Percentiles rank a stretch among this genome's conserved stretches.
phyloP scores from a whole-genome alignment of 2,329 filamentous ascomycete genomes.

The Graphiopsis chlorocephala region DNA sequence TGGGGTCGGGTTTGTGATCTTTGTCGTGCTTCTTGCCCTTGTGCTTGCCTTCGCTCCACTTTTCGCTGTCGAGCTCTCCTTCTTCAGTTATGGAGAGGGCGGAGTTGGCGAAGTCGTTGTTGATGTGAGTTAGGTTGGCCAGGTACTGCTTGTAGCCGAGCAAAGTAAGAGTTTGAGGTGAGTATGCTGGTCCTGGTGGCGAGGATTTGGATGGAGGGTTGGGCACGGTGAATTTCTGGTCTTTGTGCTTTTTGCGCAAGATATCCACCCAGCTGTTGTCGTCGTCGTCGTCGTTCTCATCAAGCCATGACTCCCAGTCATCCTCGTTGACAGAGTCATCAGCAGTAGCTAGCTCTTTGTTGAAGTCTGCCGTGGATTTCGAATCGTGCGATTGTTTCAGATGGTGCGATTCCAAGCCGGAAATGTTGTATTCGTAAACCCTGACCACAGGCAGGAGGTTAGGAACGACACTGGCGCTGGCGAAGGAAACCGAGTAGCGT shows the following conservation, averaged over 20 bases:
- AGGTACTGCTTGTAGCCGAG: conserved; percentile 86
- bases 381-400: background rate
- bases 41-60: conserved; percentile 65
- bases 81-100: background rate
- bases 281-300: conserved; percentile 12
- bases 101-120: conserved; percentile 60
- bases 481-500: conserved; percentile 75
- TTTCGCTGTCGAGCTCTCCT: conserved; percentile 34
- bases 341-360: conserved; percentile 5
- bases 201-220: conserved; percentile 67
- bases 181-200: conserved; percentile 85
- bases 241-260: conserved; percentile 52
- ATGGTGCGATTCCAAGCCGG: conserved; percentile 60
- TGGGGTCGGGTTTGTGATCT: conserved; percentile 56
- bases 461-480: conserved; percentile 84
- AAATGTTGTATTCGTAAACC: conserved; percentile 91
- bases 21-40: conserved; percentile 53
- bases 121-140: conserved; percentile 87
- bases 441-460: conserved; percentile 82
- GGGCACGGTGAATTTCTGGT: conserved; percentile 56
- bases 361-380: background rate
- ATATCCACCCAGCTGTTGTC: conserved; percentile 39
- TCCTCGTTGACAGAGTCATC: conserved; percentile 16
- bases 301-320: background rate
- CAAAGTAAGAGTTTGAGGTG: conserved; percentile 74